Evolutionary conservation across 352 stramenopile genomes (phyloP), one percentile per base, ranked within the genome.

Genomic region (Hyaloperonospora brassicae): DNA sequence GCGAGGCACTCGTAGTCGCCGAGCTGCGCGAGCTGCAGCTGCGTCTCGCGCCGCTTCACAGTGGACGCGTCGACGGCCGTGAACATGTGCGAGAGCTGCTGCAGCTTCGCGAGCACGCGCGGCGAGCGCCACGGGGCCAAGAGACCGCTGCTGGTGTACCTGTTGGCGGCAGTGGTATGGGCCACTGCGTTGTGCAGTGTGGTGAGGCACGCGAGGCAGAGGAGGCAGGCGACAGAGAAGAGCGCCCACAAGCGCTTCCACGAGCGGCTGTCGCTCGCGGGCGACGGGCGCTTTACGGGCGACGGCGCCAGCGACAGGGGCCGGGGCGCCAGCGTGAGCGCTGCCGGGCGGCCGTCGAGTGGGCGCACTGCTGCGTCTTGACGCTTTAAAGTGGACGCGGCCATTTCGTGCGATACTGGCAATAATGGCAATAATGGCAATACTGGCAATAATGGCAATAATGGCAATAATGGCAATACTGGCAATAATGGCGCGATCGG

Each of bases 1-100:
- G 67, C 71, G 0, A 86, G 43, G 34, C 79, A 89, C 48, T 87
- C 71, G 41, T 75, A 84, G 39, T 82, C 68, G 10, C 57, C 63
- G 11, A 83, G 39, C 54, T 84, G 55, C 22, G 55, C 51, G 38
- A 76, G 48, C 25, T 61, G 47, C 12, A 55, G 47, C 3, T 47
- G 45, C 14, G 61, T 67, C 12, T 51, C 35, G 38, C 59, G 43
- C 23, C 51, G 59, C 27, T 60, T 64, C 23, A 64, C 49, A 23
- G 65, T 63, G 1, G 53, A 25, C 8, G 57, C 57, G 31, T 66
- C 52, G 36, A 66, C 50, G 1, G 64, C 62, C 39, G 68, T 66
- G 44, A 76, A 76, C 61, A 71, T 70, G 48, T 68, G 54, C 44
- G 64, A 73, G 0, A 76, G 46, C 5, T 51, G 45, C 63, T 77